Evolutionary conservation across 1,284 basidiomycete genomes (phyloP).

Genomic region (Malassezia sympodialis): DNA sequence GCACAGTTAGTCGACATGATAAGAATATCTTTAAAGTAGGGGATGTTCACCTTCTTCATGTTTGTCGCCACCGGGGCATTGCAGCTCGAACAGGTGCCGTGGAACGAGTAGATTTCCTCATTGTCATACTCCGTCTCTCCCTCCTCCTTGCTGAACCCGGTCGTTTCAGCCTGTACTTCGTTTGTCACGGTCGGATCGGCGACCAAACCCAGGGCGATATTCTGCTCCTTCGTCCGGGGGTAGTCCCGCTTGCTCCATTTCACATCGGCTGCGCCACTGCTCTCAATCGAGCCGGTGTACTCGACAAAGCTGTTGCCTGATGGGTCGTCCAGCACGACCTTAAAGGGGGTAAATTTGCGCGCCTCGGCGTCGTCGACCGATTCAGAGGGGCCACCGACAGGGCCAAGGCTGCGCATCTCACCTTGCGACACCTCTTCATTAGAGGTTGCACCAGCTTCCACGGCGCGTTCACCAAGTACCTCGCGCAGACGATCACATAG

Average conservation of each 20-base stretch:
- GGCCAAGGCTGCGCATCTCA: conserved; percentile 19
- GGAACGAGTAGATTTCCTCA: conserved; percentile 85
- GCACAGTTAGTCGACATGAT: conserved; percentile 99
- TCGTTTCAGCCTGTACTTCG: conserved; percentile 11
- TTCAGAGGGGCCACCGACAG: conserved; percentile 21
- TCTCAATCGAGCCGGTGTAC: conserved; percentile 34
- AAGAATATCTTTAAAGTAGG: conserved; percentile 96
- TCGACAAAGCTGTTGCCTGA: conserved; percentile 76
- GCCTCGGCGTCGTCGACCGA: conserved; percentile 40
- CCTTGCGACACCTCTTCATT: conserved; percentile 42
- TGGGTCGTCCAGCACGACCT: conserved; percentile 80
- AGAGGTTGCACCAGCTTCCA: conserved; percentile 27
- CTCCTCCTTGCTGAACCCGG: conserved; percentile 38
- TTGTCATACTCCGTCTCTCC: conserved; percentile 51
- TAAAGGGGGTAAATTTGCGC: conserved; percentile 63
- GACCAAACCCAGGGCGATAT: conserved; percentile 65
- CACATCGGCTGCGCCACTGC: conserved; percentile 60
- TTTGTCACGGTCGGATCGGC: conserved; percentile 41
- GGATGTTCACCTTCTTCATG: conserved; percentile 95
- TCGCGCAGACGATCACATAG: conserved; percentile 62
- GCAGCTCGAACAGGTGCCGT: conserved; percentile 78
- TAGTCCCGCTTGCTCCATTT: conserved; percentile 90
- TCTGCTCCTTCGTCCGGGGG: conserved; percentile 71
- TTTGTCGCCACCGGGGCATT: conserved; percentile 70
- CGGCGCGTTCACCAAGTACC: conserved; percentile 54